Conservation (phyloP, 495 filamentous ascomycete species). For the Penicillium chermesinum region DNA sequence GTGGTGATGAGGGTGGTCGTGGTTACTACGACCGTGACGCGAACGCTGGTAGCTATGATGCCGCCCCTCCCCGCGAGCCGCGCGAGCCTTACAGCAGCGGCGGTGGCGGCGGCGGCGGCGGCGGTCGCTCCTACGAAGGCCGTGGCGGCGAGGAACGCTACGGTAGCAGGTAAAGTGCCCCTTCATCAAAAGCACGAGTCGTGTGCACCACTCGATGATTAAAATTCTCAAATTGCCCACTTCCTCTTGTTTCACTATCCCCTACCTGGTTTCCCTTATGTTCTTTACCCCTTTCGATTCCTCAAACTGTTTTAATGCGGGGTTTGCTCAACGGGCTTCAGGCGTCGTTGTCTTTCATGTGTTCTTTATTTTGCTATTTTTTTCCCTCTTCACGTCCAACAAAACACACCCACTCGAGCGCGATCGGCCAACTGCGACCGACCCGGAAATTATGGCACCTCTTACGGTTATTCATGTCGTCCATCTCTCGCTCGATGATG, state of each 20-base stretch:
- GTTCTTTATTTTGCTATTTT: conserved; percentile 16
- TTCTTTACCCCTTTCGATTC: conserved; percentile 14
- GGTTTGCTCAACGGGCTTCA: conserved; percentile 33
- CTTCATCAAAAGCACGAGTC: conserved; percentile 12
- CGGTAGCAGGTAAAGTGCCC: conserved; percentile 37
- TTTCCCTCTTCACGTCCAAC: conserved; percentile 25
- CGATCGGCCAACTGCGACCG: conserved; percentile 29
- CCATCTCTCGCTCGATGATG: conserved; percentile 38
- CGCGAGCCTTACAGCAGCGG: conserved; percentile 53
- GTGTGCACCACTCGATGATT: conserved; percentile 13
- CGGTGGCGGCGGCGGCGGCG: conserved; percentile 16
- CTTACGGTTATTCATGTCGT: conserved; percentile 25
- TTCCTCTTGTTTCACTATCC: conserved; percentile 12
- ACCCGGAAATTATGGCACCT: conserved; percentile 26
- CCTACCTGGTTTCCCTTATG: conserved; percentile 1
- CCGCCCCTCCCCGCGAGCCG: conserved; percentile 56
- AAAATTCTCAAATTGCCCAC: conserved; percentile 8
- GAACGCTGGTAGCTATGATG: conserved; percentile 38
- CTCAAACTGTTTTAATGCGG: conserved; percentile 34
- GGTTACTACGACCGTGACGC: conserved; percentile 22
- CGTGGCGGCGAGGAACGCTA: conserved; percentile 46
- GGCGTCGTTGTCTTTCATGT: conserved; percentile 33
- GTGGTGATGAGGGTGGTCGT: conserved; percentile 37
- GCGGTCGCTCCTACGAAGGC: conserved; percentile 47
- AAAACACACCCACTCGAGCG: conserved; percentile 28